Evolutionary conservation across 192 early-diverging fungal genomes (phyloP), one percentile per base, ranked within the genome.

Genomic region (Kappamyces sp.): DNA sequence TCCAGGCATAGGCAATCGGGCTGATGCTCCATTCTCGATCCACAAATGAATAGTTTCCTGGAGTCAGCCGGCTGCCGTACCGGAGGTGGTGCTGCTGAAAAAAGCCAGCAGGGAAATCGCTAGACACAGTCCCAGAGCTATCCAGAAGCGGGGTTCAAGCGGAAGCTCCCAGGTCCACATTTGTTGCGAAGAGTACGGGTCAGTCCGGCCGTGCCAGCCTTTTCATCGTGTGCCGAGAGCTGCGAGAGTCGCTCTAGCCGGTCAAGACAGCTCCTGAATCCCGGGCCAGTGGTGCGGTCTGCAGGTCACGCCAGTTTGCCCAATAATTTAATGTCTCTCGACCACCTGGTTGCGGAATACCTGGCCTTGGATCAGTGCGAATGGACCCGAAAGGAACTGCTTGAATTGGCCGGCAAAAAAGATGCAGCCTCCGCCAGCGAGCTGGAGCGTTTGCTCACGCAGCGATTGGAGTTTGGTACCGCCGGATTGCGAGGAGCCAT

Each of bases 401-500:
- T 47, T 22, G 0, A 5, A 3, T 3, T 61, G 2, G 50, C 9
- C 6, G 32, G 48, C 7, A 43, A 35, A 3, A 61, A 61, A 9
- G 32, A 35, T 14, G 12, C 34, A 34, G 4, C 7, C 0, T 32
- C 45, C 1, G 22, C 22, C 22, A 22, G 22, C 22, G 22, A 22
- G 22, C 32, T 61, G 8, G 48, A 55, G 3, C 1, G 5, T 0
- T 14, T 61, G 40, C 49, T 61, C n/a, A 22, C 31, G 7, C 12
- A 3, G 32, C 30, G 55, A 45, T 38, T 58, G 36, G 42, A 42
- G 42, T 65, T 65, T 54, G 64, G 64, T 45, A 67, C 64, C 8
- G 64, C 65, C n/a, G 88, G 94, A 2, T 70, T 97, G 37, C 77
- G 94, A 39, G 89, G 93, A 15, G 77, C 80, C n/a, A 97, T 94